Base-by-base conservation (phyloP, 1,139 yeast species). In the Candida glucosophila region DNA sequence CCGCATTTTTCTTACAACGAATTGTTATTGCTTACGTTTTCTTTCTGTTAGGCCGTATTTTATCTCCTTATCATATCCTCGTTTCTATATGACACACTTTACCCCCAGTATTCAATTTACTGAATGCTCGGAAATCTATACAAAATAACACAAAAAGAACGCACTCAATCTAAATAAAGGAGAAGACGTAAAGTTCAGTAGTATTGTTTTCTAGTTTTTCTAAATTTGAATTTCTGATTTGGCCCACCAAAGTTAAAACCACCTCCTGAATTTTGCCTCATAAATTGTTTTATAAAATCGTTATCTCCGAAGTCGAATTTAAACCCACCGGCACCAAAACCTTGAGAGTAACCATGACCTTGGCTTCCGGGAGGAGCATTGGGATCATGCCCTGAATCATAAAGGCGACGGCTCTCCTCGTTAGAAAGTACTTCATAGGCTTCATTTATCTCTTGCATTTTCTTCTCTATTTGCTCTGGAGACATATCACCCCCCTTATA, bases 371-470 rank as follows among this genome's bases (percentile, higher is more conserved):
- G 23, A 9, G 53, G 63, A 41, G 67, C 77, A 39, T 70, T 71
- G 5, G 79, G 77, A 43, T 72, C 79, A 27, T 66, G 73, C 6
- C 85, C 83, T 19, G 59, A 40, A 48, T 86, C 95, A 43, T 80
- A 83, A 27, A 78, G 63, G 31, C 61, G 71, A 30, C 77, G 68
- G 32, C 70, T 58, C 26, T 77, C 82, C 3, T 70, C 68, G 38
- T 80, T 73, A 6, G 88, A 71, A 24, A 90, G 59, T 3, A 80
- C 77, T 45, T 88, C 97, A 48, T 90, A 88, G 0, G 98, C 98
- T 46, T 80, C 85, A 51, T 90, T 90, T 36, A 90, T 82, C 27
- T 79, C 88, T 30, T 93, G 86, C 92, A 90, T 90, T 43, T 81
- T 83, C 23, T 61, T 60, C 49, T 85, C 93, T 20, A 80, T 79